These are phyloP conservation scores for Senecio squalidus DNA, from an alignment of 140 eudicot species.

Conservation along the genomic window DNA sequence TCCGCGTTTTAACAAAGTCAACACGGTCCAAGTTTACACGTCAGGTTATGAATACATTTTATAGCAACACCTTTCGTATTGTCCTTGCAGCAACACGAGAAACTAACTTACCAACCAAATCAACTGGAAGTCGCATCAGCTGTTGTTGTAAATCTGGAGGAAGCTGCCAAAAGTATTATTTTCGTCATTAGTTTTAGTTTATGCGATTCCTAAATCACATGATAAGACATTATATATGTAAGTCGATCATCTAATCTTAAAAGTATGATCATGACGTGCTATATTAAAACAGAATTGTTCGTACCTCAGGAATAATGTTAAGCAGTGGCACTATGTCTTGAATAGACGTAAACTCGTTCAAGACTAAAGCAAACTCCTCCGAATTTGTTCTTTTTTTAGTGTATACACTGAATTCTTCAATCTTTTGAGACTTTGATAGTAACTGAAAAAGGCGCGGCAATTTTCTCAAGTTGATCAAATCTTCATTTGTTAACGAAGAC, in stretches of 20 bases:
- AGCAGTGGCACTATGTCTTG: constrained; percentile 64
- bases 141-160: constrained; percentile 70
- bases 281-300: constrained; percentile 7
- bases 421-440: constrained; percentile 46
- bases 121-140: constrained; percentile 61
- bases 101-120: constrained; percentile 56
- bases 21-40: too few relatives aligned
- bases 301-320: constrained; percentile 68
- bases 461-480: constrained; percentile 68
- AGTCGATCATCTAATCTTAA: too few relatives aligned
- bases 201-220: not conserved
- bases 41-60: not conserved
- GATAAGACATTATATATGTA: too few relatives aligned
- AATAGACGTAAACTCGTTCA: constrained; percentile 41
- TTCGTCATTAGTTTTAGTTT: not conserved
- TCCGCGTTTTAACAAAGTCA: too few relatives aligned
- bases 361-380: constrained; percentile 30
- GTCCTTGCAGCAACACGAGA: constrained; percentile 89
- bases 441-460: constrained; percentile 60
- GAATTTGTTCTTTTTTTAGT: constrained; percentile 26
- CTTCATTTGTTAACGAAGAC: constrained; percentile 69
- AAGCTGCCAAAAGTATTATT: constrained; percentile 49
- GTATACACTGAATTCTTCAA: constrained; percentile 28
- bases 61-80: constrained; percentile 40
- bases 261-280: too few relatives aligned